phyloP scores from a whole-genome alignment of 1,284 basidiomycete species.

The Sporisorium reilianum region DNA sequence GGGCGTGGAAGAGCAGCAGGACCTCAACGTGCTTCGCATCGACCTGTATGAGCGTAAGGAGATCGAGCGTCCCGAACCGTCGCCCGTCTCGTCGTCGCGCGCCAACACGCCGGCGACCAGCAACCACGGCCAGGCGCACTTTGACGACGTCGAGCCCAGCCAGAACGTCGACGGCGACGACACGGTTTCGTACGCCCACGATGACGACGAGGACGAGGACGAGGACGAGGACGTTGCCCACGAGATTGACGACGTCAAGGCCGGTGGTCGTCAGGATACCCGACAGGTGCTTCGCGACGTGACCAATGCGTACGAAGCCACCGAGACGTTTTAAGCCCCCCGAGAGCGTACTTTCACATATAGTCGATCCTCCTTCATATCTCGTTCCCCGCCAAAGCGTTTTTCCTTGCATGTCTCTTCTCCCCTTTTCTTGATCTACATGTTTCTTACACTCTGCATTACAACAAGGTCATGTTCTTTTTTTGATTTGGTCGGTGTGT shows the following conservation, averaged over 20 bases:
- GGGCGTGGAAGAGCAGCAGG: slow-evolving; percentile 43
- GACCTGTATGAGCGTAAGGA: slow-evolving; percentile 56
- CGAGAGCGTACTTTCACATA: background rate
- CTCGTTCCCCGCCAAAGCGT: background rate
- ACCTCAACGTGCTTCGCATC: slow-evolving; percentile 56
- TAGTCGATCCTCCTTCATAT: background rate
- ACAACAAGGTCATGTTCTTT: background rate
- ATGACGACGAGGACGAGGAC: slow-evolving; percentile 19
- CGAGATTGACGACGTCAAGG: slow-evolving; percentile 12
- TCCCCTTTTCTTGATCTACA: background rate
- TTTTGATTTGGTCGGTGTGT: background rate
- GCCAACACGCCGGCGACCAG: slow-evolving; percentile 30
- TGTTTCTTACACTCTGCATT: background rate
- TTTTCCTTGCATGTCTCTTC: background rate
- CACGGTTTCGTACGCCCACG: slow-evolving; percentile 24
- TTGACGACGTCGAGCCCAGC: slow-evolving; percentile 36
- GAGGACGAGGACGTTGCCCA: background rate
- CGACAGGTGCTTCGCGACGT: slow-evolving; percentile 44
- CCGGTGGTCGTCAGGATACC: slow-evolving; percentile 25
- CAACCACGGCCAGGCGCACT: slow-evolving; percentile 19
- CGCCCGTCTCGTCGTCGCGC: slow-evolving; percentile 30
- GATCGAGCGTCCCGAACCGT: slow-evolving; percentile 51
- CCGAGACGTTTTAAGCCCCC: slow-evolving; percentile 28
- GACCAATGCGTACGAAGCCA: slow-evolving; percentile 43
- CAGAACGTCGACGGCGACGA: slow-evolving; percentile 26